Conservation (phyloP, 2,329 filamentous ascomycete species). For the Fusarium acutatum region DNA sequence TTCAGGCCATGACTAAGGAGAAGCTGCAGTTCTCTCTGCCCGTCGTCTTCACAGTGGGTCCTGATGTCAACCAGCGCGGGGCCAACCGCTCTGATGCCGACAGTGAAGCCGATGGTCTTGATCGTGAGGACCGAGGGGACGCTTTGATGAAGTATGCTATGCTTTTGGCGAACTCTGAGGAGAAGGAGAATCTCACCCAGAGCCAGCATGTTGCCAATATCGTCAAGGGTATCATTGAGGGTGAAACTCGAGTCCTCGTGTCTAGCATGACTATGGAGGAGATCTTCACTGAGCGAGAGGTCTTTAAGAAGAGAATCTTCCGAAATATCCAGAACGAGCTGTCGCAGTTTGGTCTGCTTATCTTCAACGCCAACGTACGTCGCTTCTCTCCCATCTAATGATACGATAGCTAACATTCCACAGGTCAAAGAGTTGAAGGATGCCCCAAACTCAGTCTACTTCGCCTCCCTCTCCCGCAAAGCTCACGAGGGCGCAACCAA, state of each 20-base stretch:
- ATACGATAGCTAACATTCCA: not conserved
- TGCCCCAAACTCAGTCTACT: slow-evolving; percentile 82
- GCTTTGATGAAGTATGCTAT: slow-evolving; percentile 84
- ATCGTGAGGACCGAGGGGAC: slow-evolving; percentile 63
- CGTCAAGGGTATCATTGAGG: slow-evolving; percentile 89
- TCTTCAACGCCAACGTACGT: slow-evolving; percentile 70
- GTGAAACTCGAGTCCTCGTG: slow-evolving; percentile 84
- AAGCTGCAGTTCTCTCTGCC: slow-evolving; percentile 85
- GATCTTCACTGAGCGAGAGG: slow-evolving; percentile 79
- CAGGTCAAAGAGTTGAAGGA: slow-evolving; percentile 83
- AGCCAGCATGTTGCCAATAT: slow-evolving; percentile 79
- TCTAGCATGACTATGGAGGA: slow-evolving; percentile 94
- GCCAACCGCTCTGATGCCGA: slow-evolving; percentile 43
- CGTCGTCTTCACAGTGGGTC: slow-evolving; percentile 87
- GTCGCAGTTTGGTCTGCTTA: slow-evolving; percentile 80
- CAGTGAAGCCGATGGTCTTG: slow-evolving; percentile 26
- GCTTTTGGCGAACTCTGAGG: slow-evolving; percentile 73
- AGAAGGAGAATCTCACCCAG: slow-evolving; percentile 48
- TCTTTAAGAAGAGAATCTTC: slow-evolving; percentile 80
- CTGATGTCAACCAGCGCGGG: slow-evolving; percentile 71
- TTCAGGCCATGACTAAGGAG: slow-evolving; percentile 90
- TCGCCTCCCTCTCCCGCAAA: slow-evolving; percentile 81
- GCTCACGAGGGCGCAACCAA: slow-evolving; percentile 87
- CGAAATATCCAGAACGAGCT: slow-evolving; percentile 81
- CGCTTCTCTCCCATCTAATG: fast-evolving